Conservation (phyloP, 2,329 filamentous ascomycete genomes). For the Xylariaceae sp. region DNA sequence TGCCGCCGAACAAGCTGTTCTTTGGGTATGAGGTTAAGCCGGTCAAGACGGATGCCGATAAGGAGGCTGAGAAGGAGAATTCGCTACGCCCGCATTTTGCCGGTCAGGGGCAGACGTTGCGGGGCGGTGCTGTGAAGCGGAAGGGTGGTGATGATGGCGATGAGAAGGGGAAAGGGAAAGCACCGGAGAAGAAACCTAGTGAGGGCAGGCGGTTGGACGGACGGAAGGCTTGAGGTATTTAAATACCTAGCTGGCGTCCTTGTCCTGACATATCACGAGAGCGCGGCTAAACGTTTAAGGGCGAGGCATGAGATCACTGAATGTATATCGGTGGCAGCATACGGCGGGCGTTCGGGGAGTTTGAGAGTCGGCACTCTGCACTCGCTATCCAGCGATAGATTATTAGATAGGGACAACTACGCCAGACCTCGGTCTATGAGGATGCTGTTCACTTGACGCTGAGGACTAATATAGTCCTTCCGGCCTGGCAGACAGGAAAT, state of each 20-base stretch:
- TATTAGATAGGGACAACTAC: too few species aligned
- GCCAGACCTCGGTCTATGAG: too few species aligned
- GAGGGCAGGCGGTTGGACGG: constrained; percentile 45
- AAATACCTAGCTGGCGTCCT: too few species aligned
- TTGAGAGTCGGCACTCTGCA: too few species aligned
- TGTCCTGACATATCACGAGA: too few species aligned
- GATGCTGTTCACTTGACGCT: too few species aligned
- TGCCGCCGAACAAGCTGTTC: constrained; percentile 88
- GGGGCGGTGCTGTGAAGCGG: constrained; percentile 61
- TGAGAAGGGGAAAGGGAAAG: constrained; percentile 43
- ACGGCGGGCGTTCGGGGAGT: not conserved
- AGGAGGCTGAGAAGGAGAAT: constrained; percentile 62
- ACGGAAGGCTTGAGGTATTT: constrained; percentile 22
- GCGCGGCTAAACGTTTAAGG: too few species aligned
- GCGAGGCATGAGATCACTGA: too few species aligned
- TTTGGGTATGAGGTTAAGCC: constrained; percentile 94
- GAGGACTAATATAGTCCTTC: too few species aligned
- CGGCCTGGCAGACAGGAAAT: too few species aligned
- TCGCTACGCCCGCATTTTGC: constrained; percentile 70
- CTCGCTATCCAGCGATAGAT: too few species aligned
- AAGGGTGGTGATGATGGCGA: constrained; percentile 54
- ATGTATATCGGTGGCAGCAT: too few species aligned
- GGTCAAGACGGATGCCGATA: constrained; percentile 72
- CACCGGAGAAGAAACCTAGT: constrained; percentile 44
- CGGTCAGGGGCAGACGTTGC: constrained; percentile 78